These are phyloP conservation scores for Stephania japonica DNA, from an alignment of 164 flowering plant genomes.

Conservation along the genomic window DNA sequence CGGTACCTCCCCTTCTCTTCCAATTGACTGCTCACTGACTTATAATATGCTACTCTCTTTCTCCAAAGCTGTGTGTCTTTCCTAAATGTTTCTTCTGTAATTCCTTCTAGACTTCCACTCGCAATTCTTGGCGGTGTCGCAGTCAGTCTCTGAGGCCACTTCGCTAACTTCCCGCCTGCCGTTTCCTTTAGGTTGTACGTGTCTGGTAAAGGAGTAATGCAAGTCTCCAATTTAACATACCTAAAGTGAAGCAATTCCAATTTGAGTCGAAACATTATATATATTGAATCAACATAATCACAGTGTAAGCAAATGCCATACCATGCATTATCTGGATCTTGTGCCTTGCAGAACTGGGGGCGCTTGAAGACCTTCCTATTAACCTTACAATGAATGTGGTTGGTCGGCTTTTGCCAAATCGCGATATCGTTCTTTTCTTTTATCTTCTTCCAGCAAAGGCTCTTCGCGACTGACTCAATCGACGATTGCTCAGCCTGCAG, in stretches of 20 bases:
- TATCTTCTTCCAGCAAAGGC: conserved; percentile 87
- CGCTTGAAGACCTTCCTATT: conserved; percentile 49
- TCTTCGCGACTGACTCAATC: conserved; percentile 59
- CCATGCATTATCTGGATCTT: conserved; percentile 79
- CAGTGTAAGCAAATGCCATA: conserved; percentile 14
- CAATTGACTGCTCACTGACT: conserved; percentile 46
- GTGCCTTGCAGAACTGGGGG: conserved; percentile 55
- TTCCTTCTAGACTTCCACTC: conserved; percentile 52
- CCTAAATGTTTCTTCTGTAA: conserved; percentile 43
- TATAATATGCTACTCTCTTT: conserved; percentile 59
- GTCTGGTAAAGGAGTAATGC: conserved; percentile 75
- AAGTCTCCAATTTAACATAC: conserved; percentile 77
- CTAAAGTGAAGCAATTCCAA: conserved; percentile 22
- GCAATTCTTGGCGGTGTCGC: conserved; percentile 73
- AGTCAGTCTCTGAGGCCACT: conserved; percentile 79
- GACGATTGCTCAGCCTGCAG: conserved; percentile 44
- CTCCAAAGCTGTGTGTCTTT: conserved; percentile 63
- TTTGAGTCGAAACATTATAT: not conserved
- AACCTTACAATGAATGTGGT: conserved; percentile 66
- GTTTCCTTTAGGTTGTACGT: conserved; percentile 40
- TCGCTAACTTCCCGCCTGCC: conserved; percentile 58
- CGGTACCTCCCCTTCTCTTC: conserved; percentile 68
- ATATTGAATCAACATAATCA: not conserved
- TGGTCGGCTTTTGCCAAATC: conserved; percentile 87
- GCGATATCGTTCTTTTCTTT: conserved; percentile 65